These are phyloP conservation scores for Salix caprea DNA, from an alignment of 345 rosid species.

Conservation along the genomic window DNA sequence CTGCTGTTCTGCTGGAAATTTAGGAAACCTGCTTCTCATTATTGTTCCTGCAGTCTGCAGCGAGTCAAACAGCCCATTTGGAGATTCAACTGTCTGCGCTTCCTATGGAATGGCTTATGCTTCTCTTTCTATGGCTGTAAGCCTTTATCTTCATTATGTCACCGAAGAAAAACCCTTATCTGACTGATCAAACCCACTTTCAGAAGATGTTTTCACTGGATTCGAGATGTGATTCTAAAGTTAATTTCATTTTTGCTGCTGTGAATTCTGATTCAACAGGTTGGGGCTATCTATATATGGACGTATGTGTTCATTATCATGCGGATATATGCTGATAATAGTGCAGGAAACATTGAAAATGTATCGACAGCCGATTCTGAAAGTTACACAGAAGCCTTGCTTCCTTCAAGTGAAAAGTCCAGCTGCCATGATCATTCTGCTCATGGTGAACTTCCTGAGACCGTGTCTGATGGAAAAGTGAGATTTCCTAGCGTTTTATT, in stretches of 20 bases:
- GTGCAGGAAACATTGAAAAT: not conserved
- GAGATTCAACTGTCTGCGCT: constrained; percentile 23
- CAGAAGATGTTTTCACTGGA: too few species aligned
- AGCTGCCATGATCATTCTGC: not conserved
- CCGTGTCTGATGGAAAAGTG: not conserved
- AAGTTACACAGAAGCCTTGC: not conserved
- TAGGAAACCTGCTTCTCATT: constrained; percentile 37
- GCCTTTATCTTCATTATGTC: not conserved
- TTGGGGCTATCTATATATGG: constrained; percentile 41
- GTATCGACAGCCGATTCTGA: not conserved
- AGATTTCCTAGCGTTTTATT: not conserved
- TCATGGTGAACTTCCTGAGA: not conserved
- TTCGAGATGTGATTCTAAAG: too few species aligned
- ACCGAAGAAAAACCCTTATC: too few species aligned
- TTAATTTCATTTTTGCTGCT: not conserved
- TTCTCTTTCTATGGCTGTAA: constrained; percentile 49
- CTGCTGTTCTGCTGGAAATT: constrained; percentile 45
- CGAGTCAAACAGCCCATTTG: constrained; percentile 40
- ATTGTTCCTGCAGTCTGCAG: constrained; percentile 39
- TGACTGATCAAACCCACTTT: too few species aligned
- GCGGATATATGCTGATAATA: constrained; percentile 7
- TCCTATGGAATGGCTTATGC: constrained; percentile 33
- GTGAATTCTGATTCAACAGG: constrained; percentile 9
- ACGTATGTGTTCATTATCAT: constrained; percentile 35
- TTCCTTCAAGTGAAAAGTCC: not conserved